Percentiles rank a stretch among this genome's conserved stretches.
These are phyloP conservation scores for Ogataea paraovalis DNA, from an alignment of 805 yeast genomes.

Conservation along the genomic window DNA sequence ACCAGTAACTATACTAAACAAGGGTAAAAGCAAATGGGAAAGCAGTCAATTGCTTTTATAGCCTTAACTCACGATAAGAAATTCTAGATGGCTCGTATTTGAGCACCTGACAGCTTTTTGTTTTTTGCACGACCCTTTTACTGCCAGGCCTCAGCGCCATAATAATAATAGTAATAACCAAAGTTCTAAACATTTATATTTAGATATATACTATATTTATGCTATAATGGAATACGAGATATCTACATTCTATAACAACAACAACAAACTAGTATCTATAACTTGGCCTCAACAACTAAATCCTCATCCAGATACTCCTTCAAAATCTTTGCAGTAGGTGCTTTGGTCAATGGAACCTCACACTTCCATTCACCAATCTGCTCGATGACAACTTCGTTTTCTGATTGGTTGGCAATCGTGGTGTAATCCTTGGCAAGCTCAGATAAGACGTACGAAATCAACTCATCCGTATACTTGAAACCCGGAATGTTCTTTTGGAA, in stretches of 20 bases:
- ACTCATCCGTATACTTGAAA: constrained; percentile 17
- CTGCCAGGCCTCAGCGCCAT: no score
- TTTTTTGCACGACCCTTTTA: not conserved
- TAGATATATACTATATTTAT: no score
- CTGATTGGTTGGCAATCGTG: constrained; percentile 3
- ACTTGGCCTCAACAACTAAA: constrained; percentile 16
- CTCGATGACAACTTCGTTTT: constrained; percentile 40
- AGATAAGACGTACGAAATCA: constrained; percentile 12
- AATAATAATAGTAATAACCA: no score
- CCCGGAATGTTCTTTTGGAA: constrained; percentile 17
- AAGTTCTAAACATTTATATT: no score
- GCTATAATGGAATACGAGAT: no score
- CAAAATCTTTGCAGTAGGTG: constrained; percentile 51
- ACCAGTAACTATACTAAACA: no score
- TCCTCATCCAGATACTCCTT: constrained; percentile 22
- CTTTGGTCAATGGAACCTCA: constrained; percentile 47
- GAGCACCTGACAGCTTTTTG: not conserved
- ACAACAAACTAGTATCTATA: constrained; percentile 18
- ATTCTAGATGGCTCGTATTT: no score
- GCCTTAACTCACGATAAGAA: not conserved
- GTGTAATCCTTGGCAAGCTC: constrained; percentile 15
- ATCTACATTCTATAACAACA: not conserved
- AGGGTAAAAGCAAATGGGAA: no score
- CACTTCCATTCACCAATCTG: constrained; percentile 55
- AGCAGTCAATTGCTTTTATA: no score